Evolutionary conservation across 2,329 filamentous ascomycete genomes (phyloP).

Genomic region (Hysterium pulicare): DNA sequence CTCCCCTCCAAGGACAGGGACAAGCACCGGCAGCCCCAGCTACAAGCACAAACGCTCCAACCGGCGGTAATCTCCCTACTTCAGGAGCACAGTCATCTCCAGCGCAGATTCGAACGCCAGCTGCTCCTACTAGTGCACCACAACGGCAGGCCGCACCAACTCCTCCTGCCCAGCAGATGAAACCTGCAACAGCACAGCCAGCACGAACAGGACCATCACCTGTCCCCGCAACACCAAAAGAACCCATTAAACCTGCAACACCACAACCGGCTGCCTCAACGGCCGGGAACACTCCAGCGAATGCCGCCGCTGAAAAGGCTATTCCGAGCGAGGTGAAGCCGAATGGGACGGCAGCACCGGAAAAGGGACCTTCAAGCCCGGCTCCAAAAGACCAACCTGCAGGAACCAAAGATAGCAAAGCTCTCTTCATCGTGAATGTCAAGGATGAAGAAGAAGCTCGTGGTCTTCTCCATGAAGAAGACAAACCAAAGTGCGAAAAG

Average conservation of each 20-base stretch:
- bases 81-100: slow-evolving; percentile 37
- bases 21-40: slow-evolving; percentile 39
- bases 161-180: slow-evolving; percentile 37
- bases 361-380: slow-evolving; percentile 32
- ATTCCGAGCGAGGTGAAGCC: slow-evolving; percentile 41
- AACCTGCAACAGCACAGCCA: slow-evolving; percentile 33
- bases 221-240: slow-evolving; percentile 40
- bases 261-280: slow-evolving; percentile 42
- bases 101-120: slow-evolving; percentile 27
- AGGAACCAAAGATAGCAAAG: slow-evolving; percentile 64
- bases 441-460: slow-evolving; percentile 79
- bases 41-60: slow-evolving; percentile 33
- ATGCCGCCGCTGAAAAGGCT: slow-evolving; percentile 38
- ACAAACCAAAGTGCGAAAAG: slow-evolving; percentile 71
- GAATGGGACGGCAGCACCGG: slow-evolving; percentile 49
- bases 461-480: slow-evolving; percentile 77
- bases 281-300: slow-evolving; percentile 27
- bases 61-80: slow-evolving; percentile 37
- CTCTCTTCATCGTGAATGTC: slow-evolving; percentile 85
- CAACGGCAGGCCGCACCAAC: slow-evolving; percentile 31
- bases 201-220: slow-evolving; percentile 40
- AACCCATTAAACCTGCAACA: slow-evolving; percentile 49
- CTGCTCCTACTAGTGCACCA: slow-evolving; percentile 30
- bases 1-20: slow-evolving; percentile 33
- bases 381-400: slow-evolving; percentile 53